phyloP scores from a whole-genome alignment of 2,329 filamentous ascomycete species.

The Gaeumannomyces sp. region DNA sequence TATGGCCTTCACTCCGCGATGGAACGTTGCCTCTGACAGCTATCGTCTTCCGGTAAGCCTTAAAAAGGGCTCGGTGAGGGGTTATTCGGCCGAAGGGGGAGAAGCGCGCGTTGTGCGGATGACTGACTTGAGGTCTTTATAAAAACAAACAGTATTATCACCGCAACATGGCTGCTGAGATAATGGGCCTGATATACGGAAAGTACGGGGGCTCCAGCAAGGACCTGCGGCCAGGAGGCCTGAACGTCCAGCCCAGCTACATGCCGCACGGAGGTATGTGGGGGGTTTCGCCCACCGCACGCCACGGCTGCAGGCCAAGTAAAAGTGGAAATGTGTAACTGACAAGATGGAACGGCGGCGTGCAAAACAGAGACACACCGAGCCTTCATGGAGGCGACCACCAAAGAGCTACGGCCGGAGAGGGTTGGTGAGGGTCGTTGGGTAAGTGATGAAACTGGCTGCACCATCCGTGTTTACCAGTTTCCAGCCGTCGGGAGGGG shows the following conservation, averaged over 20 bases:
- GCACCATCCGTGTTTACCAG: not conserved
- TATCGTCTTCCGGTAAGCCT: conserved; percentile 48
- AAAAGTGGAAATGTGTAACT: not conserved
- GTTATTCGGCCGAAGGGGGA: not conserved
- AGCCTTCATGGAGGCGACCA: conserved; percentile 22
- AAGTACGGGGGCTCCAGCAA: conserved; percentile 23
- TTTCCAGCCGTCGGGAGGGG: not conserved
- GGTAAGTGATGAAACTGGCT: conserved; percentile 7
- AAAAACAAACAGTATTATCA: conserved; percentile 46
- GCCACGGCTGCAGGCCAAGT: not conserved
- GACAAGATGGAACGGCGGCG: not conserved
- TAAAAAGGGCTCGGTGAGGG: not conserved
- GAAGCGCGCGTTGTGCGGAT: not conserved
- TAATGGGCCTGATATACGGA: conserved; percentile 46
- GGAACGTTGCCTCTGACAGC: conserved; percentile 55
- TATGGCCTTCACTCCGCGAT: conserved; percentile 60
- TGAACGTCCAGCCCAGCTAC: conserved; percentile 28
- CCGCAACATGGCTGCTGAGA: conserved; percentile 50
- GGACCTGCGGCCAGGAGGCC: conserved; percentile 23
- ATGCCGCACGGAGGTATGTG: conserved; percentile 25
- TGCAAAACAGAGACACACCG: conserved; percentile 23
- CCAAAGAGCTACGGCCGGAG: conserved; percentile 10
- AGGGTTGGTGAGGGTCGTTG: conserved; percentile 10
- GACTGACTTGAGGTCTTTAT: not conserved
- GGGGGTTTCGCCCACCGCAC: not conserved